A percentile compares a stretch with the other conserved stretches of the same genome.
Conservation (phyloP, 805 yeast genomes). For the Wickerhamiella shivajii region DNA sequence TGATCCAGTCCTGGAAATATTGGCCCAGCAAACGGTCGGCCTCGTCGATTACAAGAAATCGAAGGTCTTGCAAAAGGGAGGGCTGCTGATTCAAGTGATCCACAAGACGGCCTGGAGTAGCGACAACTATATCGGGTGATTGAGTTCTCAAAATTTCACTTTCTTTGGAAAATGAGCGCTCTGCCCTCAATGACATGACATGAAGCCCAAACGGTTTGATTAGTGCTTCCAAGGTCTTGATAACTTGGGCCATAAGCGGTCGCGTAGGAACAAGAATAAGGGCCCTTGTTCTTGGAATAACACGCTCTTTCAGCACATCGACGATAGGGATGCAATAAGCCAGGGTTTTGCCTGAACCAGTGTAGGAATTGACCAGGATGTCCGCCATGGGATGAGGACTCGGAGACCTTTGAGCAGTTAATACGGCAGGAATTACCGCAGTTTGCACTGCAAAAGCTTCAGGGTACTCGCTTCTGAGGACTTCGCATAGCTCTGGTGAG, state of each 20-base stretch:
- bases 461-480: conserved; percentile 32
- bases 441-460: conserved; percentile 68
- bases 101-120: conserved; percentile 79
- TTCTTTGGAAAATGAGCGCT: conserved; percentile 50
- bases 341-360: conserved; percentile 92
- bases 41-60: conserved; percentile 72
- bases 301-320: conserved; percentile 41
- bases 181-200: conserved; percentile 42
- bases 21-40: conserved; percentile 93
- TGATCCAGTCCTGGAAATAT: conserved; percentile 86
- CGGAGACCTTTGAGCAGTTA: conserved; percentile 27
- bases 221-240: conserved; percentile 42
- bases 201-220: conserved; percentile 53
- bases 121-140: conserved; percentile 26
- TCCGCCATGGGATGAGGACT: conserved; percentile 33
- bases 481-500: conserved; percentile 28
- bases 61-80: conserved; percentile 46
- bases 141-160: conserved; percentile 29
- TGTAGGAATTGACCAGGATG: conserved; percentile 77
- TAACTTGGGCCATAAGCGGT: conserved; percentile 74
- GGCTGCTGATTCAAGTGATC: conserved; percentile 32
- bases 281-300: conserved; percentile 61
- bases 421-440: conserved; percentile 43
- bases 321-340: conserved; percentile 78
- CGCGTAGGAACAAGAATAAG: conserved; percentile 79